Evolutionary conservation across 148 eudicot genomes (phyloP), one percentile per base, ranked within the genome.

Genomic region (Fagopyrum homotropicum): DNA sequence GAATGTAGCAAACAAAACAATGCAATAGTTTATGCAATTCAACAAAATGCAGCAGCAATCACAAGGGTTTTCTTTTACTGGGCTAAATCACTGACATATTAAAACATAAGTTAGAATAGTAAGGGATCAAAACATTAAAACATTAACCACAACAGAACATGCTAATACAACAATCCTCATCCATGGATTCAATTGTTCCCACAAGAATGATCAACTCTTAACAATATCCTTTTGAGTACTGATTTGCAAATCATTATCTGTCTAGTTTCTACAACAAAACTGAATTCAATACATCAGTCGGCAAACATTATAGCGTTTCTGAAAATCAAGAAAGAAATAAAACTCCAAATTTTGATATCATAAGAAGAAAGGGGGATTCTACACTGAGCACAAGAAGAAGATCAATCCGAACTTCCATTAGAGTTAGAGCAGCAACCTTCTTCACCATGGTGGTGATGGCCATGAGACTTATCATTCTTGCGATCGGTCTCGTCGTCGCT

Each of bases 401-500:
- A 61, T 77, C 59, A 79, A 72, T 77, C 72, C 11, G 78, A 77
- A 46, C 69, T 72, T 40, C 80, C 76, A 66, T 72, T 48, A 16
- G 55, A 35, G 75, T 45, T 52, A 4, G 84, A 86, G 50, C 84
- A 84, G 76, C 87, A 84, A 72, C 75, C 79, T 44, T 56, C 76
- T 7, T 72, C 82, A 14, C 63, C 69, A 57, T 70, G 77, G 50
- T 69, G 75, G 4, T 77, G 68, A 77, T 63, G 69, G 1, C 75
- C 75, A 76, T 60, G 50, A 46, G 76, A 16, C 4, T 74, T 74
- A 29, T 40, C 29, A 68, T 74, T 26, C 71, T 59, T 52, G n/a
- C 6, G 17, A 49, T 75, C 80, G 10, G 69, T 82, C 0, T 89
- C 97, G 29, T 82, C 91, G 69, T 93, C 98, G 76, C 93, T 89